Percentiles rank a stretch among this genome's conserved stretches.
Evolutionary conservation across 345 rosid species (phyloP).

Genomic region (Psidium guajava): DNA sequence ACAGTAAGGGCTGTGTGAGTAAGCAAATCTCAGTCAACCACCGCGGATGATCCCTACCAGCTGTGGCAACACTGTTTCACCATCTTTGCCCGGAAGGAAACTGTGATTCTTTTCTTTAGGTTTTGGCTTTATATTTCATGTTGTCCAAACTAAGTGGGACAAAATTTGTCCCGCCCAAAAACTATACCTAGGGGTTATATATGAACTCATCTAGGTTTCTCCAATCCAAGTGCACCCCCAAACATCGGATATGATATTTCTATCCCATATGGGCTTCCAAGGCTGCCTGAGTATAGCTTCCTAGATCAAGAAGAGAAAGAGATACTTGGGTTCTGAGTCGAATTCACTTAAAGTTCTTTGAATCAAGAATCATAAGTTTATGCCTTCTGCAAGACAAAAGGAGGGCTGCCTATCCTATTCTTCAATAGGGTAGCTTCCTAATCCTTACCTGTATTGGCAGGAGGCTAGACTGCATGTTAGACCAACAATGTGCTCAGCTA

Average conservation of each 20-base stretch:
- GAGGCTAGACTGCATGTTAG: conserved; percentile 81
- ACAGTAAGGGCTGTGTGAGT: not conserved
- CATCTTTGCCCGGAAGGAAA: not conserved
- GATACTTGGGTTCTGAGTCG: not conserved
- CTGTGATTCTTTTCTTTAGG: not conserved
- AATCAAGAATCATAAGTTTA: not conserved
- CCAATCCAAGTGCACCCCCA: not conserved
- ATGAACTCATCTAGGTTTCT: not conserved
- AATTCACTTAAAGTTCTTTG: not conserved
- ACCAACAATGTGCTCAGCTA: conserved; percentile 82
- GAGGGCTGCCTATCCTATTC: not conserved
- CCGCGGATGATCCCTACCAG: not conserved
- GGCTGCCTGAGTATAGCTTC: not conserved
- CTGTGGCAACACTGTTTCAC: not conserved
- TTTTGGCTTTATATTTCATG: not conserved
- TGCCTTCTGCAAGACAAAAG: not conserved
- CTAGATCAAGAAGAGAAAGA: not conserved
- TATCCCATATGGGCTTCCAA: not conserved
- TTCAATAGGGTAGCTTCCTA: not conserved
- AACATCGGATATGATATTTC: not conserved
- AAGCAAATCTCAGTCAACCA: not conserved
- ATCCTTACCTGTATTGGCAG: conserved; percentile 62
- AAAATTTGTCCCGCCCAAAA: not conserved
- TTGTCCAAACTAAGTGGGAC: not conserved
- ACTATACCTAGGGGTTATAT: not conserved